phyloP scores from a whole-genome alignment of 805 yeast genomes.

The Candida orba region DNA sequence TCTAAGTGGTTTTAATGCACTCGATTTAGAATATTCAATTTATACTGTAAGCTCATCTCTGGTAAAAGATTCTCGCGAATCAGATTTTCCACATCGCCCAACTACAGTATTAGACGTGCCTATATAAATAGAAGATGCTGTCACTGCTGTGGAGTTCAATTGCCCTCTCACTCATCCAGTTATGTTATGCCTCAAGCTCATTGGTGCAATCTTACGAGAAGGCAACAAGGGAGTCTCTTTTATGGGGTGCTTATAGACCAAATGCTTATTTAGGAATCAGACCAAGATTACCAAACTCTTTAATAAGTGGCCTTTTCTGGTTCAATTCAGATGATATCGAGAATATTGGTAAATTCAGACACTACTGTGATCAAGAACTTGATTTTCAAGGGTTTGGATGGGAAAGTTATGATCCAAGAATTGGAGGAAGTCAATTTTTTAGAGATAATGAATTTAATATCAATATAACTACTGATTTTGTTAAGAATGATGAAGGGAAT shows the following conservation, averaged over 20 bases:
- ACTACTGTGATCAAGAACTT: constrained; percentile 68
- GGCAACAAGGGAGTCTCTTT: constrained; percentile 42
- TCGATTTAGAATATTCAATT: not conserved
- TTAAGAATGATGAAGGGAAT: constrained; percentile 62
- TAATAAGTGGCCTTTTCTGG: constrained; percentile 85
- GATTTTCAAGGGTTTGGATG: constrained; percentile 72
- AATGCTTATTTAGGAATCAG: constrained; percentile 80
- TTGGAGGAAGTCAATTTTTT: constrained; percentile 77
- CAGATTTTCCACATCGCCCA: no score
- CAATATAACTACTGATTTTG: constrained; percentile 62
- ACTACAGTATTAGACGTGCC: not conserved
- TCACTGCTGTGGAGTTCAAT: not conserved
- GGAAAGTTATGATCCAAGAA: constrained; percentile 80
- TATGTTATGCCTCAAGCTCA: not conserved
- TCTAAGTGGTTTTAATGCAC: not conserved
- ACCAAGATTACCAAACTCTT: constrained; percentile 71
- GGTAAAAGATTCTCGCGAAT: not conserved
- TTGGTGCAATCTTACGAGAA: constrained; percentile 21
- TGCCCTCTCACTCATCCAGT: not conserved
- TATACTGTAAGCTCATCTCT: not conserved
- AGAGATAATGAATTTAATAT: constrained; percentile 59
- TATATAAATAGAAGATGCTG: not conserved
- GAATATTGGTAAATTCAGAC: constrained; percentile 55
- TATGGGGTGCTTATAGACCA: constrained; percentile 94
- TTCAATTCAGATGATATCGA: constrained; percentile 53